Percentiles rank a stretch among this genome's conserved stretches.
These are phyloP conservation scores for sweet orange (Citrus sinensis) DNA, from an alignment of 345 rosid genomes.

Conservation along the genomic window DNA sequence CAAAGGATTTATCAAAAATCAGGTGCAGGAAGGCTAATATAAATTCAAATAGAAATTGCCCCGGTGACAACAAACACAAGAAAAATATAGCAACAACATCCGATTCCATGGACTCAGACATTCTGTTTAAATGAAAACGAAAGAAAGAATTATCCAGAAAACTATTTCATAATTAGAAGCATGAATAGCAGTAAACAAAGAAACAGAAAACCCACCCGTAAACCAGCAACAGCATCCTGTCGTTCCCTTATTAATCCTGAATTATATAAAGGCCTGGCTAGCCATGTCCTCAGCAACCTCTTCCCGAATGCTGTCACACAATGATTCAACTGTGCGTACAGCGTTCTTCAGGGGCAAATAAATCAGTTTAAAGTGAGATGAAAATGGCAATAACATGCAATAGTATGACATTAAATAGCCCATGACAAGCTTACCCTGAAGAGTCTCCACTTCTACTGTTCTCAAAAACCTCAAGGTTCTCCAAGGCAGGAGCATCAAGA, in stretches of 20 bases:
- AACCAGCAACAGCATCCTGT: conserved; percentile 85
- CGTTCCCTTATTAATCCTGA: conserved; percentile 69
- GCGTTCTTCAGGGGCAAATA: conserved; percentile 54
- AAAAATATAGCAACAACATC: not conserved
- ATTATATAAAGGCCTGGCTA: conserved; percentile 86
- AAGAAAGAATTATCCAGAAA: not conserved
- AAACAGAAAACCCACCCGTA: conserved; percentile 51
- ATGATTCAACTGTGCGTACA: conserved; percentile 83
- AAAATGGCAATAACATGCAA: not conserved
- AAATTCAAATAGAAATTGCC: not conserved
- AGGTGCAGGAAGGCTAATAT: not conserved
- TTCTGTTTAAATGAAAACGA: not conserved
- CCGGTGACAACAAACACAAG: not conserved
- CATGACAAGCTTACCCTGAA: conserved; percentile 56
- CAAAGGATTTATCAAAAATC: not conserved
- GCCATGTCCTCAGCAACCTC: conserved; percentile 88
- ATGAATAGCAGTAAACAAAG: not conserved
- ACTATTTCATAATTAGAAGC: not conserved
- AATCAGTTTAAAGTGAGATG: conserved; percentile 15
- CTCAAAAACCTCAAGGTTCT: conserved; percentile 97
- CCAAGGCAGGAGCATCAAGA: conserved; percentile 96
- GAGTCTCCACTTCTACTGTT: conserved; percentile 81
- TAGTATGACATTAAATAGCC: conserved; percentile 13
- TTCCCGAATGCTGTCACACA: conserved; percentile 94
- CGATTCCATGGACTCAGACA: not conserved